Evolutionary conservation across 306 rosid species (phyloP).

Genomic region (Vicia sativa): DNA sequence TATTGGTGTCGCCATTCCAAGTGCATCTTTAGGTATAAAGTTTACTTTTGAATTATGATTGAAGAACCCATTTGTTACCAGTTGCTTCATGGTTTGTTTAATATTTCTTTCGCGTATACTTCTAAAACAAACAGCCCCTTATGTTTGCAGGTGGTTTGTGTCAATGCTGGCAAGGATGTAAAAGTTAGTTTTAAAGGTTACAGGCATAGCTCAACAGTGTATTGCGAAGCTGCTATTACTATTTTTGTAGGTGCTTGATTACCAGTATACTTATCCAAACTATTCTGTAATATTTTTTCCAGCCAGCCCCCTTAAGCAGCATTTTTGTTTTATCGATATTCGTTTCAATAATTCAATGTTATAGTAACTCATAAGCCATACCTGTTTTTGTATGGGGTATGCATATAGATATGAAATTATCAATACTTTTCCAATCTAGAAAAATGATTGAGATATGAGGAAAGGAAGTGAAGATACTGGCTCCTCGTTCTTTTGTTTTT

Average conservation of each 20-base stretch:
- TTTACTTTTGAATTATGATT: too few relatives aligned
- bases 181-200: neutral
- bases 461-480: neutral
- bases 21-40: too few relatives aligned
- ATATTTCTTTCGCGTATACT: too few relatives aligned
- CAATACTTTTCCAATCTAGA: neutral
- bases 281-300: slow-evolving; percentile 1
- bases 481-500: neutral
- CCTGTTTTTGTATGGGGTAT: slow-evolving; percentile 1
- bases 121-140: too few relatives aligned
- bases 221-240: slow-evolving; percentile 6
- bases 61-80: too few relatives aligned
- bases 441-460: neutral
- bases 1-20: too few relatives aligned
- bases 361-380: neutral
- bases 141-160: slow-evolving; percentile 28
- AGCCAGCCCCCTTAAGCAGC: neutral
- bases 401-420: neutral
- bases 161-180: slow-evolving; percentile 5
- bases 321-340: slow-evolving; percentile 4
- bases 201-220: neutral
- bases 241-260: slow-evolving; percentile 17
- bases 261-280: neutral
- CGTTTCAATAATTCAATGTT: slow-evolving; percentile 4
- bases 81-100: too few relatives aligned